These are phyloP conservation scores for Pilobolus umbonatus DNA, from an alignment of 192 early-diverging fungal species.

Conservation along the genomic window DNA sequence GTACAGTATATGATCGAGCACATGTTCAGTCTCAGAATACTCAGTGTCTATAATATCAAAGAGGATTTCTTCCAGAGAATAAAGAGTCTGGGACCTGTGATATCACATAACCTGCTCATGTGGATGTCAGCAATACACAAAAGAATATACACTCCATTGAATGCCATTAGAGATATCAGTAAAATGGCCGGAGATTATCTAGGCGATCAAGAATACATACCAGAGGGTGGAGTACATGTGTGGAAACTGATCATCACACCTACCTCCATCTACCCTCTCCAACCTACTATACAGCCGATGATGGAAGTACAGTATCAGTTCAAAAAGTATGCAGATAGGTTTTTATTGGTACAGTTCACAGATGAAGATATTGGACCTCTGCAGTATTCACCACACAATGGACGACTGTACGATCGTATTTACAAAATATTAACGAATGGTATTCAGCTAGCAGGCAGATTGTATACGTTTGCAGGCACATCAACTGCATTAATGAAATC, in stretches of 20 bases:
- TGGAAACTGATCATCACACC: conserved; percentile 59
- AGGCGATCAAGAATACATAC: conserved; percentile 13
- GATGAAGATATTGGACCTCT: conserved; percentile 51
- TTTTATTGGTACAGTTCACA: conserved; percentile 62
- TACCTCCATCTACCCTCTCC: conserved; percentile 53
- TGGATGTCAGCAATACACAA: conserved; percentile 13
- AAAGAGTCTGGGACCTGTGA: not conserved
- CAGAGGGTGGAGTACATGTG: conserved; percentile 36
- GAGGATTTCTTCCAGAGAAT: conserved; percentile 21
- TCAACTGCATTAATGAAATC: conserved; percentile 49
- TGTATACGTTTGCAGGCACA: conserved; percentile 55
- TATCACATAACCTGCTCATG: conserved; percentile 19
- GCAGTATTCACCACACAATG: conserved; percentile 4
- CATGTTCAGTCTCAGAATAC: conserved; percentile 27
- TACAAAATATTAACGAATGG: conserved; percentile 38
- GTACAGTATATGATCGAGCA: conserved; percentile 41
- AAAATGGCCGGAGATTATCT: not conserved
- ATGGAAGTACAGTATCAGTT: conserved; percentile 61
- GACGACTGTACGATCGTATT: conserved; percentile 48
- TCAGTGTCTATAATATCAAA: conserved; percentile 40
- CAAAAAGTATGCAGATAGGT: conserved; percentile 40
- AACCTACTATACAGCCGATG: conserved; percentile 54
- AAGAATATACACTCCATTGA: conserved; percentile 31
- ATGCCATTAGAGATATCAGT: conserved; percentile 15
- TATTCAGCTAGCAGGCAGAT: conserved; percentile 43